A percentile compares a stretch with the other conserved stretches of the same genome.
These are phyloP conservation scores for Clitopilus passeckerianus DNA, from an alignment of 768 basidiomycete species.

Conservation along the genomic window DNA sequence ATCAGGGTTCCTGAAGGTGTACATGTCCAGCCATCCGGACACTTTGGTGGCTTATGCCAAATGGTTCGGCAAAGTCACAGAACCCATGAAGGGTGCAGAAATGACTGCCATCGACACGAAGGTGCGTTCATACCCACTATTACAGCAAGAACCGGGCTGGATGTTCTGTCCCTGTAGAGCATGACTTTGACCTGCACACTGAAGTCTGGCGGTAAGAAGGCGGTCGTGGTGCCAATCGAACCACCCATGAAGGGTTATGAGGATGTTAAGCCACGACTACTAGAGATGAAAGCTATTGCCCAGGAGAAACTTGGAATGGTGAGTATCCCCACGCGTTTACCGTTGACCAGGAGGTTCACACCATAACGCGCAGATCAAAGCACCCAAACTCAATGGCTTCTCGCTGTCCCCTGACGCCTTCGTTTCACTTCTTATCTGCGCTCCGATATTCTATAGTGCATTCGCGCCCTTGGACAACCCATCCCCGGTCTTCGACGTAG, in stretches of 20 bases:
- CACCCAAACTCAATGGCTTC: conserved; percentile 59
- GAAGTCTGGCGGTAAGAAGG: conserved; percentile 40
- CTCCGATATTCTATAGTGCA: conserved; percentile 25
- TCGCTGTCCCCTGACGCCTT: conserved; percentile 29
- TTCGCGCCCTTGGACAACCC: conserved; percentile 17
- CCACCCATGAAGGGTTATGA: conserved; percentile 74
- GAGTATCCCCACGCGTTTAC: conserved; percentile 13
- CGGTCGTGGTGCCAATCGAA: conserved; percentile 54
- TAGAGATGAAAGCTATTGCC: conserved; percentile 77
- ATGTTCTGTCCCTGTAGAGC: conserved; percentile 31
- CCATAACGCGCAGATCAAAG: conserved; percentile 40
- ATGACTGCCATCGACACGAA: conserved; percentile 69
- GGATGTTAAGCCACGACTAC: conserved; percentile 75
- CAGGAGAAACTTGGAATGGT: conserved; percentile 82
- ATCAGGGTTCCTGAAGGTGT: conserved; percentile 73
- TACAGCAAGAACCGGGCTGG: not conserved
- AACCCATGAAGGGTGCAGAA: conserved; percentile 54
- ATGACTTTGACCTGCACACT: conserved; percentile 67
- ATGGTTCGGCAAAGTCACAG: conserved; percentile 62
- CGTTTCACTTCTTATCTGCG: conserved; percentile 17
- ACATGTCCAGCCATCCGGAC: conserved; percentile 82
- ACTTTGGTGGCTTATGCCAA: conserved; percentile 82
- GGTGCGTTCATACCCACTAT: conserved; percentile 27
- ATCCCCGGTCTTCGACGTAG: conserved; percentile 25
- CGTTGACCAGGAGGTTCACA: not conserved